A percentile compares a stretch with the other conserved stretches of the same genome.
phyloP scores from a whole-genome alignment of 768 basidiomycete genomes.

The Boletus sp. region DNA sequence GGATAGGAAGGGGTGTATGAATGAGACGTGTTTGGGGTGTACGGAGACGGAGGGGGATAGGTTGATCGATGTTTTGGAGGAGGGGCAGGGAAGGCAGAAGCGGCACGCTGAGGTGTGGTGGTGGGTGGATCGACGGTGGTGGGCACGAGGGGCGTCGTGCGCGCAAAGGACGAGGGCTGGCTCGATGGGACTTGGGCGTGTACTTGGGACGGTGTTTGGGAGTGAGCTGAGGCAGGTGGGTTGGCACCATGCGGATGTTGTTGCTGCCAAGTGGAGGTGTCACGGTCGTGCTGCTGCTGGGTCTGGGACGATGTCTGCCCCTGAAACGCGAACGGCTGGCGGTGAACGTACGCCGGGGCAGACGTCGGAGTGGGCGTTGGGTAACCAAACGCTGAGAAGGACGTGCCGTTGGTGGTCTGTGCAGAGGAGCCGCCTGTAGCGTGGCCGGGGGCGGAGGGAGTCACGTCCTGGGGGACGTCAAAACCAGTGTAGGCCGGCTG shows the following conservation, averaged over 20 bases:
- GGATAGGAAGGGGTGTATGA: conserved; percentile 12
- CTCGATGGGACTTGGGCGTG: conserved; percentile 8
- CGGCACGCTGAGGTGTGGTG: conserved; percentile 4
- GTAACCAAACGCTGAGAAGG: conserved; percentile 21
- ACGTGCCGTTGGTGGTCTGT: conserved; percentile 12
- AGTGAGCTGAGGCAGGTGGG: conserved; percentile 9
- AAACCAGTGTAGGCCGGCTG: conserved; percentile 9
- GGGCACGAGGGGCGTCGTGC: conserved; percentile 29
- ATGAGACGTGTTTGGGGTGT: conserved; percentile 17
- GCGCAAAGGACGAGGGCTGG: conserved; percentile 22
- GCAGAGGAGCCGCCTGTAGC: background rate
- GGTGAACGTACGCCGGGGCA: conserved; percentile 18
- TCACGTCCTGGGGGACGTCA: conserved; percentile 24
- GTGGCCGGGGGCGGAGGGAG: background rate
- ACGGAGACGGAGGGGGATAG: conserved; percentile 20
- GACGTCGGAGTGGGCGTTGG: conserved; percentile 23
- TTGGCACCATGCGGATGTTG: conserved; percentile 18
- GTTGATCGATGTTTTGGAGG: conserved; percentile 21
- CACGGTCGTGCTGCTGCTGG: conserved; percentile 21
- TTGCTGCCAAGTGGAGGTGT: conserved; percentile 22
- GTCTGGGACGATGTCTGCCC: conserved; percentile 12
- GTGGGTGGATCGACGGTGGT: conserved; percentile 25
- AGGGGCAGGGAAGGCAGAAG: conserved; percentile 12
- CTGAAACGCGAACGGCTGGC: conserved; percentile 22
- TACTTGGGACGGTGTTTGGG: conserved; percentile 19